Conservation (phyloP, 257 asterid genomes). For the Solanum stenotomum region DNA sequence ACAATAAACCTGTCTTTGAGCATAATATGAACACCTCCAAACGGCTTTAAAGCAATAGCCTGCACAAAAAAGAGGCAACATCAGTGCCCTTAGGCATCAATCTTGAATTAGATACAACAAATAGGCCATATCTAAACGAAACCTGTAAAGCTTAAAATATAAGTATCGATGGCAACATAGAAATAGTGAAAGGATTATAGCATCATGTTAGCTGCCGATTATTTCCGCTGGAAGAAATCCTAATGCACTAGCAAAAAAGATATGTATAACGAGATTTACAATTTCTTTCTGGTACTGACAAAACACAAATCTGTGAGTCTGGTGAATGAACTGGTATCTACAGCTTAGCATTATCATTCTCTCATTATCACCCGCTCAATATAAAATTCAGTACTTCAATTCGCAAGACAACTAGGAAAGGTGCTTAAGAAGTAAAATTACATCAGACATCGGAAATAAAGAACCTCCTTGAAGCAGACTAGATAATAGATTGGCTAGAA, state of each 20-base stretch:
- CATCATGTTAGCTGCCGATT: neutral
- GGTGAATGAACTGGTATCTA: neutral
- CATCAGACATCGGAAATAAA: neutral
- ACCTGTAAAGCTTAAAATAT: neutral
- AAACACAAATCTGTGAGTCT: neutral
- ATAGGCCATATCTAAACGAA: neutral
- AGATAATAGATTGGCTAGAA: neutral
- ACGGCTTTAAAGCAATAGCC: constrained; percentile 75
- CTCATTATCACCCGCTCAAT: neutral
- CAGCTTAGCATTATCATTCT: neutral
- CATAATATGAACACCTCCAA: constrained; percentile 61
- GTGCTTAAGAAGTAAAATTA: neutral
- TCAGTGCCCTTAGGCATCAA: neutral
- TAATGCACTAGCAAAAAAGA: neutral
- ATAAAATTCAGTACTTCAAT: neutral
- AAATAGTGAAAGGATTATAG: neutral
- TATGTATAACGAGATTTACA: neutral
- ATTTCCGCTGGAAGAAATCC: neutral
- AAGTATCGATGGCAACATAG: neutral
- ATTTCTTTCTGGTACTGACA: neutral
- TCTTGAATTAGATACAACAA: neutral
- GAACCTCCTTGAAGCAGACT: neutral
- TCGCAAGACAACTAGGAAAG: neutral
- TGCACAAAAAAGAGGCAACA: constrained; percentile 24
- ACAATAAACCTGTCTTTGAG: constrained; percentile 61